Evolutionary conservation across 371 early-diverging fungal species (phyloP), one percentile per base, ranked within the genome.

Genomic region (Dichotomocladium elegans): DNA sequence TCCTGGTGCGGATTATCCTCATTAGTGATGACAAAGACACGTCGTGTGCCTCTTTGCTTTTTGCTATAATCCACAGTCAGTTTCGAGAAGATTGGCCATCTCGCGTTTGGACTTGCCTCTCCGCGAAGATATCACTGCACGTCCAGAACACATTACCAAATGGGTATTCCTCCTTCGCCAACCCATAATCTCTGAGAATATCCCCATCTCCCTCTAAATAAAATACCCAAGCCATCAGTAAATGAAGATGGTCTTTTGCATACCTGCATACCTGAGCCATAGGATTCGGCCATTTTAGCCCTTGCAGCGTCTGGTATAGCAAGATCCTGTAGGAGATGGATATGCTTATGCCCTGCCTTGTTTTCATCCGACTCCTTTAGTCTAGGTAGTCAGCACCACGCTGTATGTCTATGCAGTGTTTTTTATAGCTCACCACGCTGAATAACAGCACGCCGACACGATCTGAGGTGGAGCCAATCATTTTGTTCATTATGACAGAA

Each of bases 11-110:
- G 90, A 47, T 80, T 69, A 28, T 86, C 86, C 41, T 84, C 73
- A 45, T 83, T 78, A 19, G 90, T 88, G 41, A 88, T 74, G 3
- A 90, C 45, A 42, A 90, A 87, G 35, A 90, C 42, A 19, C 87
- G 81, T 57, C 82, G 83, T 2, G 69, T 62, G 24, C 80, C 80
- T 14, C 63, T 45, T 25, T 80, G 81, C 34, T 77, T 68, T 1
- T 80, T 66, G 28, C 76, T 68, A 37, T 21, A 2, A 48, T 29
- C 17, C 4, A 3, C 12, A 27, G 21, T 15, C 1, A 46, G 17
- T n/a, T 1, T 1, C 24, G 12, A 19, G 2, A 25, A 24, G 21
- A 45, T 42, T 26, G 15, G n/a, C 26, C 7, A 22, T 43, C 4
- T 22, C 4, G 2, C 15, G 1, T n/a, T 12, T 55, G 15, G 19